Percentiles rank a stretch among this genome's conserved stretches.
Conservation (phyloP, 768 basidiomycete species). For the Suillus lakei region DNA sequence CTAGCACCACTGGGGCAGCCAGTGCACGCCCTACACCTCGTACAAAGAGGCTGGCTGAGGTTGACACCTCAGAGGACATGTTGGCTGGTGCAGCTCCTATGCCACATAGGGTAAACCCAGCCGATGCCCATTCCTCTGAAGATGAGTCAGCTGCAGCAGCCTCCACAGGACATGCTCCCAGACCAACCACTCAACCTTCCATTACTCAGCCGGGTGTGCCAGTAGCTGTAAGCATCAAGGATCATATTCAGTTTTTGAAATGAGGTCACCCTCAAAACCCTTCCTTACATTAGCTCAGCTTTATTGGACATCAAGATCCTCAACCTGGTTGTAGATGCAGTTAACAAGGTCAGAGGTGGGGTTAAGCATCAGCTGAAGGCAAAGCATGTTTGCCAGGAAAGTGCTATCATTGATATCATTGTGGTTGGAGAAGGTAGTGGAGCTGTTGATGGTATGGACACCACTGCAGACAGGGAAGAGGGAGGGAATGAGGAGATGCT, state of each 20-base stretch:
- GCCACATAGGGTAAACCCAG: background rate
- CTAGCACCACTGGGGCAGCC: background rate
- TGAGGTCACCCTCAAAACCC: background rate
- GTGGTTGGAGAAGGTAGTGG: background rate
- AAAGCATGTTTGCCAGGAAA: background rate
- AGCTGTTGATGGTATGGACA: background rate
- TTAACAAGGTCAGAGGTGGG: background rate
- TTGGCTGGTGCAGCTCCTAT: background rate
- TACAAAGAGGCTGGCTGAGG: background rate
- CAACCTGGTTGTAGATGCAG: background rate
- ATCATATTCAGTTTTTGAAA: background rate
- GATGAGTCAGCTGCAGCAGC: background rate
- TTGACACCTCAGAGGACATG: background rate
- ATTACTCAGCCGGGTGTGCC: background rate
- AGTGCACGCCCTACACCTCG: background rate
- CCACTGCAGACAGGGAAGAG: background rate
- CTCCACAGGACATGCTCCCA: background rate
- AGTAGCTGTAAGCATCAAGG: background rate
- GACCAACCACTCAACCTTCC: background rate
- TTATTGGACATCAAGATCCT: background rate
- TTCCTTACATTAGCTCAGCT: background rate
- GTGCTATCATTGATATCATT: background rate
- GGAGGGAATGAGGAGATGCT: background rate
- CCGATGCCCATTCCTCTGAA: background rate
- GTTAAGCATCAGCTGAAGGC: background rate